Evolutionary conservation across 176 grass and related monocot genomes (phyloP).

Genomic region (Zizania latifolia): DNA sequence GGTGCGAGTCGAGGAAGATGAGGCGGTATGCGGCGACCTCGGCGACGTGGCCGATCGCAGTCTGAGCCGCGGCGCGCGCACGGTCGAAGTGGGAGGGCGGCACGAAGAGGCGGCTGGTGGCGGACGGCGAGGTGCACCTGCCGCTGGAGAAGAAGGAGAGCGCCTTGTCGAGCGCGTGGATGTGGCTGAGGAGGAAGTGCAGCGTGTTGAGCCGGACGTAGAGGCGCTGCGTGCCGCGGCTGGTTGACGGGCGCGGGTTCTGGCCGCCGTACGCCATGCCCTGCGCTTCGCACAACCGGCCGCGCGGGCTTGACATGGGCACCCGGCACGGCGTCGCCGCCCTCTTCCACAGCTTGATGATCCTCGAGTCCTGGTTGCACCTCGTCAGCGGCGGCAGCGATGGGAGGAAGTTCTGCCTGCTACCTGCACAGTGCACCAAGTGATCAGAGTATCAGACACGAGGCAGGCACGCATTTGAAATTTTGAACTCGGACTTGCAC

Average conservation of each 20-base stretch:
- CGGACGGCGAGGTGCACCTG: conserved; percentile 6
- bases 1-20: conserved; percentile 59
- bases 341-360: conserved; percentile 66
- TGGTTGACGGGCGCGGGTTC: conserved; percentile 76
- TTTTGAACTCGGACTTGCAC: not conserved
- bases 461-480: too few species aligned
- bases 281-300: conserved; percentile 20
- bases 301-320: not conserved
- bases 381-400: conserved; percentile 59
- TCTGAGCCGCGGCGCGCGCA: conserved; percentile 32
- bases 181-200: conserved; percentile 71
- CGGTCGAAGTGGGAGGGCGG: conserved; percentile 31
- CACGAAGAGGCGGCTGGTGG: not conserved
- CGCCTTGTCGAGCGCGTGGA: conserved; percentile 81
- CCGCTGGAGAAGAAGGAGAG: conserved; percentile 69
- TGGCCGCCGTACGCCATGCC: conserved; percentile 41
- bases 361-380: conserved; percentile 85
- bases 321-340: conserved; percentile 63
- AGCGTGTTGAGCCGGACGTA: conserved; percentile 96
- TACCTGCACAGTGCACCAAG: conserved; percentile 29
- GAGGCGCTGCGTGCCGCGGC: conserved; percentile 89
- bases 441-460: too few species aligned
- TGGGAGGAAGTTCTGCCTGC: conserved; percentile 68
- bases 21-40: conserved; percentile 70
- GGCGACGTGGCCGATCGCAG: conserved; percentile 37